A percentile compares a stretch with the other conserved stretches of the same genome.
phyloP scores from a whole-genome alignment of 306 rosid genomes.

The Hippophae gyantsensis region DNA sequence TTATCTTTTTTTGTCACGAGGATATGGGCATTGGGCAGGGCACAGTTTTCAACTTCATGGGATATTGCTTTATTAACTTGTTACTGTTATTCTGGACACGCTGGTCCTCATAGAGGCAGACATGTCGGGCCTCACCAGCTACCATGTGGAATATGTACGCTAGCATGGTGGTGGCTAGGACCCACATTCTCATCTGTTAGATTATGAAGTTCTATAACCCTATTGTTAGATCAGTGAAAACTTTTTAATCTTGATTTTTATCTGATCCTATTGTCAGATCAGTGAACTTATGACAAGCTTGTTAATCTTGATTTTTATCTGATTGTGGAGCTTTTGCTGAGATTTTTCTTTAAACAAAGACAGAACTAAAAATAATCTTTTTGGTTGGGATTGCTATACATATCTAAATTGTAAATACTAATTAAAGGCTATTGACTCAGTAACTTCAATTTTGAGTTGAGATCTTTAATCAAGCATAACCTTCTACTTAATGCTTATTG shows the following conservation, averaged over 20 bases:
- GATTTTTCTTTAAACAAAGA: no score
- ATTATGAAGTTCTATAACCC: no score
- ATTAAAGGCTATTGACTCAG: no score
- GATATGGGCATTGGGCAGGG: constrained; percentile 26
- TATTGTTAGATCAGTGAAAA: not conserved
- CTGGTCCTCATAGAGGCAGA: constrained; percentile 3
- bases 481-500: no score
- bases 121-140: constrained; percentile 4
- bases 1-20: not conserved
- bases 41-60: constrained; percentile 15
- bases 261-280: no score
- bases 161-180: not conserved
- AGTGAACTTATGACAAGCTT: not conserved
- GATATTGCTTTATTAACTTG: constrained; percentile 8
- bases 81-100: constrained; percentile 8
- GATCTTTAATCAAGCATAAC: no score
- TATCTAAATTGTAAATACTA: no score
- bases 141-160: not conserved
- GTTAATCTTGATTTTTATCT: constrained; percentile 1
- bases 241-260: constrained; percentile 2
- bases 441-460: no score
- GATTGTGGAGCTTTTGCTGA: no score
- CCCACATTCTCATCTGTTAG: not conserved
- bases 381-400: no score
- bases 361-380: no score